phyloP scores from a whole-genome alignment of 139 green algal genomes.

The Asterochloris erici region DNA sequence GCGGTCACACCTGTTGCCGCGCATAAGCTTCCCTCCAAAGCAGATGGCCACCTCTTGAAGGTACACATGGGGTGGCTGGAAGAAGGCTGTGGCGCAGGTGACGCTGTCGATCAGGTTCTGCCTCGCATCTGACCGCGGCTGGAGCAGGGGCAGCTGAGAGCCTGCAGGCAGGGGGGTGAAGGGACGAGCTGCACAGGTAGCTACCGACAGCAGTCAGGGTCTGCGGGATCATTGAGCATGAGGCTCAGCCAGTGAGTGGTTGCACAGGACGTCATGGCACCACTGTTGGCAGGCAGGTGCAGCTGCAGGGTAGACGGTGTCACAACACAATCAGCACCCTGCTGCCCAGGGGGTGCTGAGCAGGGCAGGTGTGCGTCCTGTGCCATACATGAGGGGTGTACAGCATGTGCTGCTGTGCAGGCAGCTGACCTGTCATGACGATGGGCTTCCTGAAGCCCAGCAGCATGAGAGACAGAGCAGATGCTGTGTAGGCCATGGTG shows the following conservation, averaged over 20 bases:
- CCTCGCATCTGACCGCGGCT: slow-evolving; percentile 78
- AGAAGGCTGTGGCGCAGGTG: slow-evolving; percentile 63
- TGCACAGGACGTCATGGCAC: no score
- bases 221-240: no score
- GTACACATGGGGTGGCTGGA: slow-evolving; percentile 51
- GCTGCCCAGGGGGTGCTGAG: no score
- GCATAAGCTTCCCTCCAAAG: slow-evolving; percentile 85
- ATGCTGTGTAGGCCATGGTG: slow-evolving; percentile 87
- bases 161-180: slow-evolving; percentile 22
- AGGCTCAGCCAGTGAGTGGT: no score
- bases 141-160: slow-evolving; percentile 79
- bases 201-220: no score
- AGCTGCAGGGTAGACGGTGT: no score
- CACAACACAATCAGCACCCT: no score
- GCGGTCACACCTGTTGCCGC: slow-evolving; percentile 76
- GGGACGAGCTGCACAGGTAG: no score
- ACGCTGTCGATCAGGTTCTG: slow-evolving; percentile 86
- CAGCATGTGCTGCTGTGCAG: neutral
- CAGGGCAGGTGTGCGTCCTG: no score
- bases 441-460: slow-evolving; percentile 70
- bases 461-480: slow-evolving; percentile 86
- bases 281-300: no score
- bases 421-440: slow-evolving; percentile 46
- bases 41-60: slow-evolving; percentile 82
- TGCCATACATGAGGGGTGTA: neutral